phyloP scores from a whole-genome alignment of 345 rosid genomes.

The Hibiscus tridactylites region DNA sequence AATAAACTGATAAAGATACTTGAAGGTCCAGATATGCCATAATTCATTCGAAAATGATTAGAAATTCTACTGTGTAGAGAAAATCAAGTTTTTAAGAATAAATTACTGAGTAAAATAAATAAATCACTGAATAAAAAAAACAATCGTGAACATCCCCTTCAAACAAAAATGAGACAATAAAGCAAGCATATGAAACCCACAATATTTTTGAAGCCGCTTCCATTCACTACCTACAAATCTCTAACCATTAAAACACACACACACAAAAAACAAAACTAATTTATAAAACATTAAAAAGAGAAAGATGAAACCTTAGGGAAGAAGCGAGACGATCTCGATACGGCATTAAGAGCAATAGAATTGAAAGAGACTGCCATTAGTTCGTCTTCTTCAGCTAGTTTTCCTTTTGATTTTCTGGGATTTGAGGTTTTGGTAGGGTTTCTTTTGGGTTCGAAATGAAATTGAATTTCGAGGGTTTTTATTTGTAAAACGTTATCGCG shows the following conservation, averaged over 20 bases:
- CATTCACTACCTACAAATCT: not conserved
- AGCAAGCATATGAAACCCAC: conserved; percentile 1
- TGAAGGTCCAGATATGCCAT: not conserved
- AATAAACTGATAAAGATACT: not conserved
- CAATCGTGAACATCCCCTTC: not conserved
- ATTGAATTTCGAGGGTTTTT: not conserved
- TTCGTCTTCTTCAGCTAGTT: not conserved
- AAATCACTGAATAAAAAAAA: not conserved
- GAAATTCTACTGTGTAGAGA: not conserved
- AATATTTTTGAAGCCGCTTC: not conserved
- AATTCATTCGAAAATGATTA: not conserved
- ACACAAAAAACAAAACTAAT: not conserved
- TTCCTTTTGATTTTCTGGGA: not conserved
- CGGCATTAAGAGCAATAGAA: not conserved
- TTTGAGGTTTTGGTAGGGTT: not conserved
- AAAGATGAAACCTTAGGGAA: conserved; percentile 3
- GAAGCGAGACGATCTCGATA: not conserved
- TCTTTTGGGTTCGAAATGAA: not conserved
- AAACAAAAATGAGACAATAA: not conserved
- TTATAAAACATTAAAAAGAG: not conserved
- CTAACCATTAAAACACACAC: not conserved
- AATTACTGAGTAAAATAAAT: not conserved
- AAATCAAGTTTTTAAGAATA: not conserved
- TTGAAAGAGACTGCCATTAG: not conserved
- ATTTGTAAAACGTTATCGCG: not conserved